Evolutionary conservation across 73 alveolate species (phyloP).

Genomic region (Urostyla sp.): DNA sequence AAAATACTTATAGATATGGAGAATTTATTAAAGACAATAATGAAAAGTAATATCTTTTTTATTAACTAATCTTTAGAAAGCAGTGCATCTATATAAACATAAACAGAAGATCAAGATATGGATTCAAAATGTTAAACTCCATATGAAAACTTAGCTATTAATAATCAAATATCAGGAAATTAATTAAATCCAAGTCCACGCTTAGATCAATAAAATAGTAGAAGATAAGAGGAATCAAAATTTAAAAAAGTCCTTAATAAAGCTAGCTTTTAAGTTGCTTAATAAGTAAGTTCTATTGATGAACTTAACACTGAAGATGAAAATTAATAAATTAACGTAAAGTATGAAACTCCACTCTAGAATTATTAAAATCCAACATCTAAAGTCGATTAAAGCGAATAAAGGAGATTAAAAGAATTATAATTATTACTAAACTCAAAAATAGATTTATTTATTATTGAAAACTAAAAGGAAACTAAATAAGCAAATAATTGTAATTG

Average conservation of each 20-base stretch:
- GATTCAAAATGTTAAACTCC: slow-evolving; percentile 21
- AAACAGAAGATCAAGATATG: slow-evolving; percentile 26
- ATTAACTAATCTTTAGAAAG: background rate
- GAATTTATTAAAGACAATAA: slow-evolving; percentile 47
- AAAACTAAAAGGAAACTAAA: background rate
- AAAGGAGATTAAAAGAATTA: slow-evolving; percentile 18
- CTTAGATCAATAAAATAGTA: background rate
- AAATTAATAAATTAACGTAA: background rate
- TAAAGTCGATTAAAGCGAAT: background rate
- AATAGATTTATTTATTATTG: background rate
- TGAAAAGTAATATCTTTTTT: slow-evolving; percentile 10
- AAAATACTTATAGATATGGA: slow-evolving; percentile 66
- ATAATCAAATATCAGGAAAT: background rate
- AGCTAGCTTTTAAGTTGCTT: background rate
- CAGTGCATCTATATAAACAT: slow-evolving; percentile 6
- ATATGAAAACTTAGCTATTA: background rate
- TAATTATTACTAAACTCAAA: background rate
- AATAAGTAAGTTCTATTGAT: background rate
- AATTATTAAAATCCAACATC: slow-evolving; percentile 23
- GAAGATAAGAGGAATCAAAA: background rate
- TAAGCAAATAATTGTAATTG: background rate
- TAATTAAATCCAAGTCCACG: background rate
- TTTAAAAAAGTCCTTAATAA: background rate
- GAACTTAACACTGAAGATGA: background rate
- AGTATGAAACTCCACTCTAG: slow-evolving; percentile 28